A percentile compares a stretch with the other conserved stretches of the same genome.
phyloP scores from a whole-genome alignment of 2,329 filamentous ascomycete species.

The Penicillium sp. region DNA sequence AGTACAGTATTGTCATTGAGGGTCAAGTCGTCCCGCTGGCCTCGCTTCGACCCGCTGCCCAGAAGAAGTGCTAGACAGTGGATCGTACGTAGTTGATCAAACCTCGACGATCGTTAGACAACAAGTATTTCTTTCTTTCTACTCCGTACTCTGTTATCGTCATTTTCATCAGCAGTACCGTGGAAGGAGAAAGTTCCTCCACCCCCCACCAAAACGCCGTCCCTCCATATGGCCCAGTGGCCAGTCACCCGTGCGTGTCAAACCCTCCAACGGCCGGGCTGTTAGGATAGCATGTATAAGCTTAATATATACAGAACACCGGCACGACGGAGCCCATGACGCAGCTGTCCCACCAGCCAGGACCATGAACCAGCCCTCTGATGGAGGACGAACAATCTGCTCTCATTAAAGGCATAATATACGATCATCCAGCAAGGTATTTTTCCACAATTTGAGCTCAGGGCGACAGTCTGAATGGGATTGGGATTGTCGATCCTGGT shows the following conservation, averaged over 20 bases:
- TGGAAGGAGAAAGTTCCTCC: neutral
- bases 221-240: neutral
- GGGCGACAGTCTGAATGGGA: conserved; percentile 16
- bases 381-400: neutral
- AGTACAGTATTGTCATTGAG: neutral
- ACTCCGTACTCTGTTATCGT: too few species aligned
- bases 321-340: conserved; percentile 18
- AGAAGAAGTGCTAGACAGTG: neutral
- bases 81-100: neutral
- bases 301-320: conserved; percentile 25
- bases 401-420: neutral
- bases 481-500: conserved; percentile 24
- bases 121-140: neutral
- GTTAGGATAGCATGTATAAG: neutral
- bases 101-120: neutral
- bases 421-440: neutral
- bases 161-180: neutral
- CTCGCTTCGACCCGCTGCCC: conserved; percentile 3
- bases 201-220: neutral
- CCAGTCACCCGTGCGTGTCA: conserved; percentile 1
- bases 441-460: conserved; percentile 13
- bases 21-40: neutral
- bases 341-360: conserved; percentile 20
- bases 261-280: conserved; percentile 2
- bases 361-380: neutral